These are phyloP conservation scores for Aspergillus pseudotamarii DNA, from an alignment of 2,329 filamentous ascomycete genomes.

Conservation along the genomic window DNA sequence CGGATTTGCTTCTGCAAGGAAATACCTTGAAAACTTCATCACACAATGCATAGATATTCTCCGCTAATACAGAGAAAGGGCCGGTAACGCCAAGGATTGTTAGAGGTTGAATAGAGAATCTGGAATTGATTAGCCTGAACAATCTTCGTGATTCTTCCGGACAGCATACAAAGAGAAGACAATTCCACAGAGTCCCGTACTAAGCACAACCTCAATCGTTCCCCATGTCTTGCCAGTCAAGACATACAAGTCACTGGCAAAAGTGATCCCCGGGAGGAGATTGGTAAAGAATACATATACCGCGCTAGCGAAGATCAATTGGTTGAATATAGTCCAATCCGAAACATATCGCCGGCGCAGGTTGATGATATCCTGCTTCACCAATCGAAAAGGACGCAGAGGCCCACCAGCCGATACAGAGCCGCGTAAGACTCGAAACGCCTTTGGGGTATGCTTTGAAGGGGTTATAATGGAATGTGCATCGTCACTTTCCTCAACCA, in stretches of 20 bases:
- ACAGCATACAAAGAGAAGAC: conserved; percentile 61
- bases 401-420: conserved; percentile 44
- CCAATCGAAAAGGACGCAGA: conserved; percentile 56
- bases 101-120: conserved; percentile 63
- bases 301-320: conserved; percentile 64
- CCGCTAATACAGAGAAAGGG: conserved; percentile 67
- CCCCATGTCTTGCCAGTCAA: conserved; percentile 66
- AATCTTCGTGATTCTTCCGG: neutral
- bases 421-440: conserved; percentile 32
- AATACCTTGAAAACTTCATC: conserved; percentile 54
- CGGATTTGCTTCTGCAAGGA: neutral
- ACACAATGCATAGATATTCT: conserved; percentile 66
- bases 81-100: conserved; percentile 69
- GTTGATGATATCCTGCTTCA: conserved; percentile 54
- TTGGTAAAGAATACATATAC: conserved; percentile 71
- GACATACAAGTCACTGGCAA: conserved; percentile 66
- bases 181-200: conserved; percentile 65
- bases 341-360: conserved; percentile 53
- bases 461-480: conserved; percentile 41
- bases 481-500: conserved; percentile 26
- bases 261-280: conserved; percentile 67
- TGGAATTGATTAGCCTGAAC: conserved; percentile 19
- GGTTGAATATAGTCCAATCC: conserved; percentile 64
- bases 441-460: conserved; percentile 40
- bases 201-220: conserved; percentile 68